A percentile compares a stretch with the other conserved stretches of the same genome.
Evolutionary conservation across 805 yeast species (phyloP).

Genomic region (Kregervanrija fluxuum): DNA sequence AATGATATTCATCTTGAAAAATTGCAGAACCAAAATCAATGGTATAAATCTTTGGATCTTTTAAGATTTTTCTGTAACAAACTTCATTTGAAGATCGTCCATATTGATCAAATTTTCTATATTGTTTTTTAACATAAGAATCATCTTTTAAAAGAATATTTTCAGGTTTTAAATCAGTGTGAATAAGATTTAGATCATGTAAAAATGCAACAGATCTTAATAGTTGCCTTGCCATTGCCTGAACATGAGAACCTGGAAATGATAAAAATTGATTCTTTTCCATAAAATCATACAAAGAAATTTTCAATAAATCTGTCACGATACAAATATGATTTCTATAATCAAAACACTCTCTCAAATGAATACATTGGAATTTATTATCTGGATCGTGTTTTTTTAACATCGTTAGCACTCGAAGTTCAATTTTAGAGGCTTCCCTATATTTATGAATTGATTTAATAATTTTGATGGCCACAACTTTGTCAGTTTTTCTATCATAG

Average conservation of each 20-base stretch:
- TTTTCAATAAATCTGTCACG: slow-evolving; percentile 80
- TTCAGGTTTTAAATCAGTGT: slow-evolving; percentile 96
- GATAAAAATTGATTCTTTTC: slow-evolving; percentile 76
- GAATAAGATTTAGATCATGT: slow-evolving; percentile 85
- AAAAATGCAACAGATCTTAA: slow-evolving; percentile 79
- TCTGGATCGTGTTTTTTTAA: slow-evolving; percentile 63
- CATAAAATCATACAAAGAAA: slow-evolving; percentile 84
- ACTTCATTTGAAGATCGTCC: slow-evolving; percentile 11
- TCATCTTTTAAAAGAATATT: slow-evolving; percentile 68
- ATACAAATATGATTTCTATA: slow-evolving; percentile 90
- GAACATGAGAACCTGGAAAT: slow-evolving; percentile 93
- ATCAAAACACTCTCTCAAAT: slow-evolving; percentile 84
- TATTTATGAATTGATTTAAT: slow-evolving; percentile 90
- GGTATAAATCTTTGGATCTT: slow-evolving; percentile 75
- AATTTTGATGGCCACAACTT: slow-evolving; percentile 81
- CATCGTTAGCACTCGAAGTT: slow-evolving; percentile 73
- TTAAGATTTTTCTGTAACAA: slow-evolving; percentile 39
- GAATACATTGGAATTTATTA: slow-evolving; percentile 71
- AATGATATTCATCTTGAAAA: slow-evolving; percentile 89
- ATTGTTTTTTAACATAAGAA: slow-evolving; percentile 33
- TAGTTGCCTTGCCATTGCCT: slow-evolving; percentile 79
- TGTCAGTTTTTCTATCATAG: slow-evolving; percentile 52
- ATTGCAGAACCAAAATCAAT: slow-evolving; percentile 98
- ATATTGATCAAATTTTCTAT: slow-evolving; percentile 14
- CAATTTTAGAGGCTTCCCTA: slow-evolving; percentile 92